Conservation (phyloP, 306 rosid genomes). For the Inga leiocalycina region DNA sequence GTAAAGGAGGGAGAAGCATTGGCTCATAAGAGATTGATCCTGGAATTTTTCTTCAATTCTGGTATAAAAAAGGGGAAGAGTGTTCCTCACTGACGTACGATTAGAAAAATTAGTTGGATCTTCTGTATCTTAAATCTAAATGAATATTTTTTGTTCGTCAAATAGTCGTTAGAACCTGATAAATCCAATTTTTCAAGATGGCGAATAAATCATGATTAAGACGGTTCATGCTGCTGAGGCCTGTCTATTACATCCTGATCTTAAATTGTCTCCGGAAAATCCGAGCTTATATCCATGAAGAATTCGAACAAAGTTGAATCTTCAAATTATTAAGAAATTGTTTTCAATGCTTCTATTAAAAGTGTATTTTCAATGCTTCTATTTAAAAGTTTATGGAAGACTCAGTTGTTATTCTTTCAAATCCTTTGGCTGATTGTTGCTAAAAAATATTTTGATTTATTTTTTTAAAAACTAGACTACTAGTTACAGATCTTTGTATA, state of each 20-base stretch:
- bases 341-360: not conserved
- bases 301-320: not conserved
- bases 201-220: not conserved
- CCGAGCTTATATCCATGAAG: not conserved
- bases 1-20: not conserved
- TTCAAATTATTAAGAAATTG: not conserved
- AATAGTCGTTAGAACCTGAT: not conserved
- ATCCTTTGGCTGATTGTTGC: not conserved
- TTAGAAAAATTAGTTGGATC: not conserved
- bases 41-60: not conserved
- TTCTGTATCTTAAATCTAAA: not conserved
- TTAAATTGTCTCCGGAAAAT: not conserved
- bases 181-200: not conserved
- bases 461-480: not conserved
- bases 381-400: not conserved
- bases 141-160: not conserved
- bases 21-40: not conserved
- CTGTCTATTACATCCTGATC: not conserved
- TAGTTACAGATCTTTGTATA: not conserved
- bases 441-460: not conserved
- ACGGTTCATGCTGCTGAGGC: not conserved
- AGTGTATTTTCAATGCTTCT: not conserved
- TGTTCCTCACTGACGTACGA: not conserved
- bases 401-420: not conserved
- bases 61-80: not conserved